Percentiles rank a stretch among this genome's conserved stretches.
Conservation (phyloP, 164 flowering plant species). For the Santalum album region DNA sequence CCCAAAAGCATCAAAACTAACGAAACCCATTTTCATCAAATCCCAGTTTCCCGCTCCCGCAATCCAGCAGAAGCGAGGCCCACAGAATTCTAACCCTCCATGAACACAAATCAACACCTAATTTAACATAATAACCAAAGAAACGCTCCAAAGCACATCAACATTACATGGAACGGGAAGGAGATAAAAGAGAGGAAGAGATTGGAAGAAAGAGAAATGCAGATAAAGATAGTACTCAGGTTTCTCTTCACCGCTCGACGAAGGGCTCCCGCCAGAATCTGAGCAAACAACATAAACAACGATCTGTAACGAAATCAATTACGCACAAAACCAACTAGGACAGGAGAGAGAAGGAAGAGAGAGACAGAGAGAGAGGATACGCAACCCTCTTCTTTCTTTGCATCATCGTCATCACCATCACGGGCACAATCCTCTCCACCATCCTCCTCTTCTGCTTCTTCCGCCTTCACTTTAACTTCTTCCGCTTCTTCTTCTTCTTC, state of each 20-base stretch:
- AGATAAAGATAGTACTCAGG: slow-evolving; percentile 16
- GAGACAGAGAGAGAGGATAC: not conserved
- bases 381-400: slow-evolving; percentile 9
- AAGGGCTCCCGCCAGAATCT: slow-evolving; percentile 29
- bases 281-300: slow-evolving; percentile 7
- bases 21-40: not conserved
- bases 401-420: slow-evolving; percentile 4
- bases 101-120: not conserved
- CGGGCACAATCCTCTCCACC: not conserved
- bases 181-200: not conserved
- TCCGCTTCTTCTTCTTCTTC: not conserved
- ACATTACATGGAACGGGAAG: not conserved
- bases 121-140: not conserved
- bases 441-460: not conserved
- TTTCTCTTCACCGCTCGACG: slow-evolving; percentile 19
- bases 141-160: not conserved
- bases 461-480: not conserved
- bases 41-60: not conserved
- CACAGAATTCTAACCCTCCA: not conserved
- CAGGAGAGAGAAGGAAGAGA: not conserved
- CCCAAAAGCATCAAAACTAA: not conserved
- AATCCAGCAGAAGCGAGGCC: not conserved
- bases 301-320: not conserved
- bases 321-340: not conserved
- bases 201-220: not conserved